Conservation (phyloP, 345 rosid species). For the Aegle marmelos region DNA sequence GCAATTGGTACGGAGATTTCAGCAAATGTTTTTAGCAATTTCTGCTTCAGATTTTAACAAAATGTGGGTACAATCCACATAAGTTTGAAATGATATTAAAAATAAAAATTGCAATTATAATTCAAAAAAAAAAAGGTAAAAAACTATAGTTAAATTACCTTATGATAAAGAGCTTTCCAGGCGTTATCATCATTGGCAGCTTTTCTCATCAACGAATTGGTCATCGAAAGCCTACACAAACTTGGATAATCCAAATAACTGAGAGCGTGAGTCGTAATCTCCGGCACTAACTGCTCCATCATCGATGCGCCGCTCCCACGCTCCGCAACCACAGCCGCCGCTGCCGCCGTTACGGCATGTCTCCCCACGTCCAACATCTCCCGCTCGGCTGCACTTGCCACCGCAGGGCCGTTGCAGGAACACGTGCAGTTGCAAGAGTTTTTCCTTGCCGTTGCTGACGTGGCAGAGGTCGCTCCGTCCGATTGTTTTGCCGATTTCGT, state of each 20-base stretch:
- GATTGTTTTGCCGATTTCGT: conserved; percentile 30
- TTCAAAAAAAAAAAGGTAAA: not conserved
- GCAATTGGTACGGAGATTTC: not conserved
- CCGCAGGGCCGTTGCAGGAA: conserved; percentile 23
- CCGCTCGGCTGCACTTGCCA: conserved; percentile 1
- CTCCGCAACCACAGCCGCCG: conserved; percentile 33
- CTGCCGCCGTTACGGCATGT: conserved; percentile 19
- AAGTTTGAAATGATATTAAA: not conserved
- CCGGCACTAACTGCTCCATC: conserved; percentile 99
- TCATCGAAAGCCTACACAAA: conserved; percentile 93
- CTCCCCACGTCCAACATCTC: conserved; percentile 29
- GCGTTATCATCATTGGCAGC: conserved; percentile 99
- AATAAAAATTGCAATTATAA: not conserved
- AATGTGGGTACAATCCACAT: not conserved
- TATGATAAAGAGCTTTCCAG: conserved; percentile 96
- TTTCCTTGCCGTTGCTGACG: not conserved
- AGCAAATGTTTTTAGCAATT: not conserved
- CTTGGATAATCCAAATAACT: conserved; percentile 97
- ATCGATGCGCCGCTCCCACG: conserved; percentile 79
- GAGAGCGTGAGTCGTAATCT: conserved; percentile 95
- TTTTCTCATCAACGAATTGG: conserved; percentile 93
- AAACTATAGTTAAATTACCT: conserved; percentile 41
- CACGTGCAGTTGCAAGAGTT: conserved; percentile 28
- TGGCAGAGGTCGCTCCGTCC: conserved; percentile 7
- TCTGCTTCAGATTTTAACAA: not conserved